A percentile compares a stretch with the other conserved stretches of the same genome.
Conservation (phyloP, 2,329 filamentous ascomycete genomes). For the Diaporthe eres region DNA sequence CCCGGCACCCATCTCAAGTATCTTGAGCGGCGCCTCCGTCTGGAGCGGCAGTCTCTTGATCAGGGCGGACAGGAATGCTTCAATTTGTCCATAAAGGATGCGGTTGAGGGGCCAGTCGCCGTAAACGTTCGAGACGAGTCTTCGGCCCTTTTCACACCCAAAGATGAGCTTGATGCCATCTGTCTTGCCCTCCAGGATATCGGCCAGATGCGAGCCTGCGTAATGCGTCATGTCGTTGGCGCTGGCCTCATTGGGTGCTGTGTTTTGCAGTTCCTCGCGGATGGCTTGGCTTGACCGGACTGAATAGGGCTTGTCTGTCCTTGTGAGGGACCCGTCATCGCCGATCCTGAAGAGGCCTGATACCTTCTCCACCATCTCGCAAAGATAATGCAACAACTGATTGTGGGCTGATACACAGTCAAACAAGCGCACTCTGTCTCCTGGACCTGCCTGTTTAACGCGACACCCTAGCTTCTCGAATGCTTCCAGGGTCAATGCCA, state of each 20-base stretch:
- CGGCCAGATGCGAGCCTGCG: slow-evolving; percentile 30
- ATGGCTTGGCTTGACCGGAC: slow-evolving; percentile 45
- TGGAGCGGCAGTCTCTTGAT: too few relatives aligned
- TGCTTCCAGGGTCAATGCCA: slow-evolving; percentile 51
- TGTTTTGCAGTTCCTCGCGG: slow-evolving; percentile 47
- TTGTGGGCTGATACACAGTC: slow-evolving; percentile 47
- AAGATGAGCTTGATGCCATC: too few relatives aligned
- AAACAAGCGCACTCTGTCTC: slow-evolving; percentile 40
- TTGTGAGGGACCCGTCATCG: slow-evolving; percentile 41
- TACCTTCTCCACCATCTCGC: slow-evolving; percentile 51
- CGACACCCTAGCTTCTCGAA: slow-evolving; percentile 52
- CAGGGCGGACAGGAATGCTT: too few relatives aligned
- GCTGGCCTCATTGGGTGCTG: slow-evolving; percentile 47
- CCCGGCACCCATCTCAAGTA: slow-evolving; percentile 48
- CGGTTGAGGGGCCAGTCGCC: too few relatives aligned
- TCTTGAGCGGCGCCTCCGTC: slow-evolving; percentile 43
- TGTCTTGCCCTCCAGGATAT: too few relatives aligned
- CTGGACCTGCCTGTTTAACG: slow-evolving; percentile 44
- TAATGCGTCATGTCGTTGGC: slow-evolving; percentile 45
- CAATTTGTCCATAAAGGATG: too few relatives aligned
- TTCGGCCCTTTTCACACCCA: too few relatives aligned
- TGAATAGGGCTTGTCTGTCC: slow-evolving; percentile 48
- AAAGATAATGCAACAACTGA: slow-evolving; percentile 51
- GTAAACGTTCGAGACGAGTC: too few relatives aligned
- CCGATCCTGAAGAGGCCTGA: slow-evolving; percentile 44